Evolutionary conservation across 106 monocot genomes (phyloP), one percentile per base, ranked within the genome.

Genomic region (Vanilla planifolia): DNA sequence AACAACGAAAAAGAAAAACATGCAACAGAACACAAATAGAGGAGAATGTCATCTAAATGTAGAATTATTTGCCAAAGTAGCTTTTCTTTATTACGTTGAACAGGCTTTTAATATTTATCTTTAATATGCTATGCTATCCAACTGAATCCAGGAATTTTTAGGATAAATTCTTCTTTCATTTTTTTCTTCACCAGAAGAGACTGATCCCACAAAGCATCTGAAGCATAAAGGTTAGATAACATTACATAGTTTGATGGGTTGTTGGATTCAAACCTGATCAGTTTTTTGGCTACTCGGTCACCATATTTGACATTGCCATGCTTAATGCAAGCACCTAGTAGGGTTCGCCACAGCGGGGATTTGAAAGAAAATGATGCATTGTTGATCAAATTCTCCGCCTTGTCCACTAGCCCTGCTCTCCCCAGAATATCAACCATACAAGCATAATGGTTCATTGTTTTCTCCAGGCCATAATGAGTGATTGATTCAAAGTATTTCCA

Each of bases 401-500:
- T 65, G 0, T 37, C 60, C 43, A 76, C 59, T 26, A 50, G 10
- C 35, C 70, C 76, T 14, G 51, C 33, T 40, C 75, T 23, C 5
- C 75, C 69, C 4, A 64, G 50, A 22, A 75, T 56, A 67, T 75
- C 69, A 44, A 76, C 64, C 40, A 76, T 65, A 48, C 76, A 70
- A 30, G 64, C 65, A 44, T 65, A 76, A 42, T 76, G 76, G 24
- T 65, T 64, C 5, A 48, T 17, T 13, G 65, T 70, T 33, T 20
- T 64, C 47, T 70, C 62, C 59, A 70, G 25, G 13, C 55, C 44
- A 43, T 65, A 60, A 11, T 70, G 42, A 3, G 13, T 46, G 42
- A 76, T 65, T 22, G 62, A 43, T 27, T 60, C 43, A 41, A 70
- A 76, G 39, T 65, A 69, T 17, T 30, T 26, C 60, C 59, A 64